Evolutionary conservation across 1,284 basidiomycete species (phyloP).

Genomic region (Trichosporon sp.): DNA sequence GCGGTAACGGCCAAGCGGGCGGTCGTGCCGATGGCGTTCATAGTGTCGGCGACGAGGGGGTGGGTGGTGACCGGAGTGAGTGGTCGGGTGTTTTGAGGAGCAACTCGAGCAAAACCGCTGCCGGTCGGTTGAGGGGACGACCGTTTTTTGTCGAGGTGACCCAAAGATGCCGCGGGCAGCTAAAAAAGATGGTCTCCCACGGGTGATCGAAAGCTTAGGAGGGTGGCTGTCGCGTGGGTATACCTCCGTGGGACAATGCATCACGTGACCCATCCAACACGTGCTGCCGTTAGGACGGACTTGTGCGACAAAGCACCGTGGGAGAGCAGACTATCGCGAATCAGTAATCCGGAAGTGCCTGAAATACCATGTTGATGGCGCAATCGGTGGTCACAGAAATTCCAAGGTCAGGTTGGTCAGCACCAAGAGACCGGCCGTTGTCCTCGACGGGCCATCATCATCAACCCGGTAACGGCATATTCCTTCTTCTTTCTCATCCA

Average conservation of each 20-base stretch:
- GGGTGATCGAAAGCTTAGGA: not conserved
- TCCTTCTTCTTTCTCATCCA: constrained; percentile 17
- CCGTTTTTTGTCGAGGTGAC: constrained; percentile 17
- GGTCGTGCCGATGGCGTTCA: constrained; percentile 11
- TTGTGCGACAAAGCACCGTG: not conserved
- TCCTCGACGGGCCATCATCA: constrained; percentile 9
- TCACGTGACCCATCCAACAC: not conserved
- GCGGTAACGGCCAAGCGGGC: constrained; percentile 8
- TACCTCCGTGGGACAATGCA: not conserved
- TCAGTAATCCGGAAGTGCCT: not conserved
- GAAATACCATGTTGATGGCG: constrained; percentile 13
- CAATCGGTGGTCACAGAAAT: constrained; percentile 17
- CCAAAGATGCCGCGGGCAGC: constrained; percentile 18
- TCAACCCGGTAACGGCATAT: constrained; percentile 11
- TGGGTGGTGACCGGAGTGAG: constrained; percentile 1
- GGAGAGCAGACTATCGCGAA: constrained; percentile 1
- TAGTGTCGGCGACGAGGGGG: constrained; percentile 15
- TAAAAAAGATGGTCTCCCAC: constrained; percentile 17
- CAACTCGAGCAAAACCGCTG: not conserved
- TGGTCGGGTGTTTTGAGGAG: constrained; percentile 17
- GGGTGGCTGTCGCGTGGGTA: not conserved
- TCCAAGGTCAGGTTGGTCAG: constrained; percentile 7
- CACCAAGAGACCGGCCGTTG: not conserved
- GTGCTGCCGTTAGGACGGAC: not conserved
- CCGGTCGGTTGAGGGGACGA: constrained; percentile 19